Base-by-base conservation (phyloP, 768 basidiomycete species). In the Lyophyllum semitale region DNA sequence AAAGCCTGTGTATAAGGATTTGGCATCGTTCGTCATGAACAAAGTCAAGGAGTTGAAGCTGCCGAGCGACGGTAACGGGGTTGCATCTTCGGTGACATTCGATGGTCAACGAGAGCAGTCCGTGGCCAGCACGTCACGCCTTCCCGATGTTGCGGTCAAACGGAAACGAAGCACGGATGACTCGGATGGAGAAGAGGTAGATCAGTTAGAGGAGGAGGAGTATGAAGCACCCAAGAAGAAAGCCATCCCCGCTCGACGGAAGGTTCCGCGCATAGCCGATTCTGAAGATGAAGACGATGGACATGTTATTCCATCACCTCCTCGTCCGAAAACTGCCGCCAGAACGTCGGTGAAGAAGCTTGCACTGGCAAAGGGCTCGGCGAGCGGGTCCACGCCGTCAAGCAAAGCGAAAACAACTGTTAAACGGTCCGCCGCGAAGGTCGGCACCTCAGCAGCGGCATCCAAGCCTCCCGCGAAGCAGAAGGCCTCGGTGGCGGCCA, bases 11-110 rank as follows among this genome's bases (percentile, higher is more conserved):
- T 57, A 54, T 43, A 57, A 57, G 47, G 35, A 49, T 1, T 50
- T 62, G 1, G 26, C 56, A n/a, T 25, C 41, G 4, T 62, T 59
- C 18, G 58, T 57, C 25, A n/a, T 25, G 12, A 43, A 57, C 26
- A 32, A 33, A 9, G 55, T 59, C 13, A 37, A 27, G 22, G 44
- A 18, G 9, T 32, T 55, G 32, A 37, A 13, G 17, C 42, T 62
- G 13, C 44, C 17, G 30, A 29, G 56, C 17, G 51, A 52, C n/a
- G 38, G 46, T 1, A 23, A 22, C n/a, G 45, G 42, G n/a, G 51
- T 32, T 15, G 56, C 51, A 20, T n/a, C 49, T 1, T 40, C 37
- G 2, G 23, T 27, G 8, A 40, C n/a, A 17, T 40, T 40, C 25
- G 11, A 26, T 37, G 12, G n/a, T 29, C 41, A 35, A 23, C 51